Evolutionary conservation across 768 basidiomycete species (phyloP).

Genomic region (Russula vinacea): DNA sequence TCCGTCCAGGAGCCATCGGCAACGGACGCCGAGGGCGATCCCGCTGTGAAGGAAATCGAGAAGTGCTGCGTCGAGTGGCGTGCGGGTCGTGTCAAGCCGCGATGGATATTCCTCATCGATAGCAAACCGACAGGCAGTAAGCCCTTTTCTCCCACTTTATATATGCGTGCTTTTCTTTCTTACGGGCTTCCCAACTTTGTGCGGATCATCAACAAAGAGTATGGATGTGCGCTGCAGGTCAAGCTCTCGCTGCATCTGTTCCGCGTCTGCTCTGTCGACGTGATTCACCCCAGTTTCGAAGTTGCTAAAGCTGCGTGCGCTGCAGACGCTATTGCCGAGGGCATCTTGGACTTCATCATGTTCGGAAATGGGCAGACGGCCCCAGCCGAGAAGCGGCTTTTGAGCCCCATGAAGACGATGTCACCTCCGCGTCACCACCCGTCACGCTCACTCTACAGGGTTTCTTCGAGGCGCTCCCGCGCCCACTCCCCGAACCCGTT

Average conservation of each 20-base stretch:
- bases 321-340: constrained; percentile 49
- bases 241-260: constrained; percentile 49
- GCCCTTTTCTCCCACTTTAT: background rate
- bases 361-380: constrained; percentile 50
- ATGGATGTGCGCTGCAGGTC: constrained; percentile 58
- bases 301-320: constrained; percentile 57
- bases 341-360: constrained; percentile 57
- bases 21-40: constrained; percentile 20
- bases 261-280: constrained; percentile 51
- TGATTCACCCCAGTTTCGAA: constrained; percentile 40
- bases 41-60: constrained; percentile 46
- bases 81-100: constrained; percentile 47
- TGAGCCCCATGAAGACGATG: constrained; percentile 21
- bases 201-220: constrained; percentile 32
- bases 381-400: constrained; percentile 34
- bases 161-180: background rate
- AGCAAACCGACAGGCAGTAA: constrained; percentile 45
- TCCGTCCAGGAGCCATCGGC: constrained; percentile 19
- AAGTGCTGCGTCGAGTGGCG: constrained; percentile 55
- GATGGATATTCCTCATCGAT: constrained; percentile 53
- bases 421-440: constrained; percentile 18
- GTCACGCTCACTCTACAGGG: constrained; percentile 43
- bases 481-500: constrained; percentile 57
- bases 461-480: constrained; percentile 64
- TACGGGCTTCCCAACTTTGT: background rate